Percentiles rank a stretch among this genome's conserved stretches.
phyloP scores from a whole-genome alignment of 2,329 filamentous ascomycete species.

The Beauveria varroae region DNA sequence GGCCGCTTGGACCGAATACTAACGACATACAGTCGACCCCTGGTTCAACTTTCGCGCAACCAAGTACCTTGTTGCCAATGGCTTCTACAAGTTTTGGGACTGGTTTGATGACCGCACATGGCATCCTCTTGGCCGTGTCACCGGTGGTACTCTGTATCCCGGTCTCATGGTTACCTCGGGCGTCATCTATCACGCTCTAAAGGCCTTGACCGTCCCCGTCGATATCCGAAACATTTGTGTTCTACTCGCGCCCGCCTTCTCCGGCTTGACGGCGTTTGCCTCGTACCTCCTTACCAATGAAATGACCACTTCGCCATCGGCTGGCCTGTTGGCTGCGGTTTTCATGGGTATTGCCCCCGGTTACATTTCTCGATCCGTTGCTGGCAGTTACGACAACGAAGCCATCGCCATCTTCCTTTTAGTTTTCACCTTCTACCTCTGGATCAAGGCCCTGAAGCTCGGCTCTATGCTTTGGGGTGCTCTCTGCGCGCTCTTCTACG shows the following conservation, averaged over 20 bases:
- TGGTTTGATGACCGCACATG: slow-evolving; percentile 99
- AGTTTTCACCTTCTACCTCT: slow-evolving; percentile 96
- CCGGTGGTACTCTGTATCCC: slow-evolving; percentile 96
- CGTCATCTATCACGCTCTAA: slow-evolving; percentile 88
- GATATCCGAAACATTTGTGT: slow-evolving; percentile 99
- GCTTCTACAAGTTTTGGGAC: slow-evolving; percentile 99
- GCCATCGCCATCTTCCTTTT: slow-evolving; percentile 98
- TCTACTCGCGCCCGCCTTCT: slow-evolving; percentile 88
- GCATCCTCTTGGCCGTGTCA: slow-evolving; percentile 97
- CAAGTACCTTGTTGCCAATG: slow-evolving; percentile 93
- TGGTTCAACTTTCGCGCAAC: slow-evolving; percentile 99
- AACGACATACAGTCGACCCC: slow-evolving; percentile 68
- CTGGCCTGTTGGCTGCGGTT: slow-evolving; percentile 83
- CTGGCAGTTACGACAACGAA: slow-evolving; percentile 98
- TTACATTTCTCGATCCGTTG: slow-evolving; percentile 96
- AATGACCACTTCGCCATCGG: slow-evolving; percentile 92
- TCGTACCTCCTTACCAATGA: slow-evolving; percentile 94
- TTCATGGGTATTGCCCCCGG: slow-evolving; percentile 98
- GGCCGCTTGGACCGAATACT: slow-evolving; percentile 16
- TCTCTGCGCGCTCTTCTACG: slow-evolving; percentile 90
- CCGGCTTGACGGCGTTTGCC: slow-evolving; percentile 85
- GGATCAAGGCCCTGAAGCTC: slow-evolving; percentile 97
- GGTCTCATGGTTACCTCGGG: slow-evolving; percentile 99
- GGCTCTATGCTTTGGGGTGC: slow-evolving; percentile 97
- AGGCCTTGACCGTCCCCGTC: slow-evolving; percentile 80